phyloP scores from a whole-genome alignment of 768 basidiomycete species.

The Clavaria fumosa region DNA sequence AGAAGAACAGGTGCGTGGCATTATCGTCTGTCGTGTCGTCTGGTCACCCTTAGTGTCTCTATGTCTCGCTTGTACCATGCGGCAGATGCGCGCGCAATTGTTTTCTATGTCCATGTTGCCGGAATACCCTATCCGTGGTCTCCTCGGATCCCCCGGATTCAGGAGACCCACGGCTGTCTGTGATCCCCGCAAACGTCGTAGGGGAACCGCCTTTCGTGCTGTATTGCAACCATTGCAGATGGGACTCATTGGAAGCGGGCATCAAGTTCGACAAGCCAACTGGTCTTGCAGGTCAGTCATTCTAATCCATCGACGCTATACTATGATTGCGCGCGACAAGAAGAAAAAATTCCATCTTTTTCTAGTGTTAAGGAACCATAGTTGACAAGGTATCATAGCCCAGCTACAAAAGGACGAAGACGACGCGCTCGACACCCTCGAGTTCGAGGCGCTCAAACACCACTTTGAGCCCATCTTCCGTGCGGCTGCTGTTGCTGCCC shows the following conservation, averaged over 20 bases:
- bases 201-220: conserved; percentile 87
- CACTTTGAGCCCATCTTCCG: conserved; percentile 94
- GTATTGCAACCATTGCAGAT: conserved; percentile 84
- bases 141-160: conserved; percentile 69
- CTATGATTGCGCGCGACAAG: too few relatives aligned
- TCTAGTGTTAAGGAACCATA: conserved; percentile 3
- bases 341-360: too few relatives aligned
- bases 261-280: conserved; percentile 95
- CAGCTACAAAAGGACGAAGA: conserved; percentile 88
- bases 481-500: too few relatives aligned
- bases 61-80: conserved; percentile 4
- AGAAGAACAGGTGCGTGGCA: conserved; percentile 72
- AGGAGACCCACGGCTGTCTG: conserved; percentile 33
- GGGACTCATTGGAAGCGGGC: conserved; percentile 86
- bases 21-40: not conserved
- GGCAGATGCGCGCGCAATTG: conserved; percentile 92
- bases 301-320: not conserved
- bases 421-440: conserved; percentile 66
- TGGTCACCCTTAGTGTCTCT: not conserved
- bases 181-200: conserved; percentile 38
- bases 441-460: conserved; percentile 90
- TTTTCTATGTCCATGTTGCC: conserved; percentile 90
- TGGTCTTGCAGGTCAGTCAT: conserved; percentile 67
- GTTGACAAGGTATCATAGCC: conserved; percentile 28
- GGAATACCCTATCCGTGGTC: conserved; percentile 81